These are phyloP conservation scores for Symbiodinium pilosum DNA, from an alignment of 73 alveolate genomes.

Conservation along the genomic window DNA sequence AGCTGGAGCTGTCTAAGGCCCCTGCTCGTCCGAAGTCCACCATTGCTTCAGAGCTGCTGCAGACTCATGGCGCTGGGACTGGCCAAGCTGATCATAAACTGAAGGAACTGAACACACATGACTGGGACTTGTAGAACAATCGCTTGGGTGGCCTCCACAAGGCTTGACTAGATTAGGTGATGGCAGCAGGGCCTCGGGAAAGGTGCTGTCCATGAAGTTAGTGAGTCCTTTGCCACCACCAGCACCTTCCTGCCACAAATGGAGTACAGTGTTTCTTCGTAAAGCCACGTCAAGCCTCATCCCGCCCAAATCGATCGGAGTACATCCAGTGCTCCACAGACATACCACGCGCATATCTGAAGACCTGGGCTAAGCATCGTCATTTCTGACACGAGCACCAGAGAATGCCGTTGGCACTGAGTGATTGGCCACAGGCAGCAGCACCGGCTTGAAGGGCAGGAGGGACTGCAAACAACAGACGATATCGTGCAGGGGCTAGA, in stretches of 20 bases:
- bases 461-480: conserved; percentile 88
- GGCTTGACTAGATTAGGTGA: no score
- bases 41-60: conserved; percentile 71
- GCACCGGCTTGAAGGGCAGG: conserved; percentile 94
- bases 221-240: conserved; percentile 93
- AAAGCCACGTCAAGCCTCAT: conserved; percentile 15
- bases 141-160: no score
- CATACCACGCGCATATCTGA: conserved; percentile 93
- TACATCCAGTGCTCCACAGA: conserved; percentile 92
- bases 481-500: no score
- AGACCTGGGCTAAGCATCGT: conserved; percentile 27
- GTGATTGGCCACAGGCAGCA: conserved; percentile 47
- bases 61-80: conserved; percentile 61
- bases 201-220: conserved; percentile 75
- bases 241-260: conserved; percentile 15
- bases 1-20: neutral
- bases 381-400: neutral
- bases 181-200: conserved; percentile 40
- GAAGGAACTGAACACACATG: neutral
- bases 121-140: no score
- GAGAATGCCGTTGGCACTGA: neutral
- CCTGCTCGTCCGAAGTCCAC: conserved; percentile 27
- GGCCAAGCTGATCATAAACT: neutral
- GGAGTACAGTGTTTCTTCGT: no score
- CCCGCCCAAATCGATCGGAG: conserved; percentile 67